Evolutionary conservation across 345 rosid genomes (phyloP).

Genomic region (Eucalyptus caleyi): DNA sequence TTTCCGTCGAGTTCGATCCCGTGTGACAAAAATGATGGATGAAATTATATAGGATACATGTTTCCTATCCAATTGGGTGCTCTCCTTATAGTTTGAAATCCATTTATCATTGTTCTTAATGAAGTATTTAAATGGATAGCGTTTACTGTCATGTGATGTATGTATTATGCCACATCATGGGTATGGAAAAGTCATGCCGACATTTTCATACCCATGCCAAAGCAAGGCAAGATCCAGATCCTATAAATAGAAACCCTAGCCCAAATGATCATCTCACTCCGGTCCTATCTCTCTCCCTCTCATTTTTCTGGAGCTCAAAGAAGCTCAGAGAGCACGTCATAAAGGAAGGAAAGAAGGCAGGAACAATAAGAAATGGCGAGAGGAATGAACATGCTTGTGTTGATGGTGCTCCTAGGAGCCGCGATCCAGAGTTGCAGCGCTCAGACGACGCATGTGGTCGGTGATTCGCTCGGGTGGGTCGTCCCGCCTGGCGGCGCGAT

Average conservation of each 20-base stretch:
- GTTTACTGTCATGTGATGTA: not conserved
- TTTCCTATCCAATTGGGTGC: not conserved
- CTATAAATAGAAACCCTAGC: not conserved
- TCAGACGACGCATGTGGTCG: constrained; percentile 18
- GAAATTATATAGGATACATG: not conserved
- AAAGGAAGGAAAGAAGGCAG: not conserved
- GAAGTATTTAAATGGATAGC: not conserved
- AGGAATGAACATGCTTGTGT: not conserved
- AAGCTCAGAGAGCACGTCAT: not conserved
- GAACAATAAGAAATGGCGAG: not conserved
- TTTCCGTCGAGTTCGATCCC: not conserved
- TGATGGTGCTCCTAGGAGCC: not conserved
- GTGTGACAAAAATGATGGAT: not conserved
- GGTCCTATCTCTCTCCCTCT: not conserved
- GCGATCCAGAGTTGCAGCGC: constrained; percentile 12
- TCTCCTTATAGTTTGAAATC: not conserved
- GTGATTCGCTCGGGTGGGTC: constrained; percentile 24
- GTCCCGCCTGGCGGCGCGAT: constrained; percentile 6
- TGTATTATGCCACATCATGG: not conserved
- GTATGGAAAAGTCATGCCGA: not conserved
- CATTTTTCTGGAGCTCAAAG: not conserved
- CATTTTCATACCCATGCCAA: not conserved
- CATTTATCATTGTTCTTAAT: not conserved
- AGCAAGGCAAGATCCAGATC: not conserved
- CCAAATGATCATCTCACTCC: not conserved